phyloP scores from a whole-genome alignment of 2,329 filamentous ascomycete genomes.

The Alternaria panax region DNA sequence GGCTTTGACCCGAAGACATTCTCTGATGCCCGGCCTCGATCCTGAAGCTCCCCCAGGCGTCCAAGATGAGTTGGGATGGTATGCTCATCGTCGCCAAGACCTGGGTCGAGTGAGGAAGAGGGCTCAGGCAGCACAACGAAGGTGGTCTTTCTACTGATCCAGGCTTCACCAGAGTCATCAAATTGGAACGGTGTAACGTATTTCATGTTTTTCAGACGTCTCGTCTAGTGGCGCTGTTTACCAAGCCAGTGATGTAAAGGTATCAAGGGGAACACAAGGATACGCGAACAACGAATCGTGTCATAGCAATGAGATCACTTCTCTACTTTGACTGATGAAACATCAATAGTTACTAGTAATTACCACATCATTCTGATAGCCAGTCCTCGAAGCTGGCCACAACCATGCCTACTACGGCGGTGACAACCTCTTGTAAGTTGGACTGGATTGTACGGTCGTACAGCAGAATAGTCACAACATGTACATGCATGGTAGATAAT shows the following conservation, averaged over 20 bases:
- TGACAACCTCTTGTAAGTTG: not conserved
- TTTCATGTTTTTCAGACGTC: not conserved
- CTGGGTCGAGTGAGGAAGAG: constrained; percentile 2
- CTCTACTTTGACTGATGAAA: no score
- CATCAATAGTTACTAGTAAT: not conserved
- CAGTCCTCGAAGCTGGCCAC: not conserved
- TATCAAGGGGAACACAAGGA: not conserved
- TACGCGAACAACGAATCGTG: not conserved
- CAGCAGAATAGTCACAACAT: not conserved
- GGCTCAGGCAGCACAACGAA: not conserved
- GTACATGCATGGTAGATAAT: not conserved
- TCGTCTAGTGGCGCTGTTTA: not conserved
- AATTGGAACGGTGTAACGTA: no score
- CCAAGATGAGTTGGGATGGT: constrained; percentile 1
- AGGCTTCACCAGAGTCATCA: not conserved
- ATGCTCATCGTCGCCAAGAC: constrained; percentile 28
- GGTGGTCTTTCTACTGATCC: not conserved
- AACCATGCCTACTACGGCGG: not conserved
- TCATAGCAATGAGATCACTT: not conserved
- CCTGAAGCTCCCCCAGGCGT: not conserved
- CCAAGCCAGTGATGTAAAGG: not conserved
- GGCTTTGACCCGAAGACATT: constrained; percentile 18
- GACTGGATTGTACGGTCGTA: not conserved
- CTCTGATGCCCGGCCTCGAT: constrained; percentile 14
- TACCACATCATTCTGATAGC: not conserved